Percentiles rank a stretch among this genome's conserved stretches.
These are phyloP conservation scores for Spatholobus suberectus DNA, from an alignment of 306 rosid species.

Conservation along the genomic window DNA sequence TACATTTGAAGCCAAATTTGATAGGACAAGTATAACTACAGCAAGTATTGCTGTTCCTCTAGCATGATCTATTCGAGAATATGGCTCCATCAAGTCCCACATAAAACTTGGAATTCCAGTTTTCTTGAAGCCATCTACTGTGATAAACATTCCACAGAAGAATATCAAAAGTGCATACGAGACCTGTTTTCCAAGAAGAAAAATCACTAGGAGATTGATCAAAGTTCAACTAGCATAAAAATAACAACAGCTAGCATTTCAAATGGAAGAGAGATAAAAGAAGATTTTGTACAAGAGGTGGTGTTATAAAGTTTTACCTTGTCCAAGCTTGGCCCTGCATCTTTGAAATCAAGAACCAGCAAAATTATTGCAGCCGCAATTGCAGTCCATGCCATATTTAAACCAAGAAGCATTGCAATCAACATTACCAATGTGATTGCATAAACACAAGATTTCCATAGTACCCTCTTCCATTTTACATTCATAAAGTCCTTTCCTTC, in stretches of 20 bases:
- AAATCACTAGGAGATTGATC: not conserved
- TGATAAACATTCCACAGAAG: conserved; percentile 96
- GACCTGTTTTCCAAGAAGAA: conserved; percentile 58
- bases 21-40: conserved; percentile 71
- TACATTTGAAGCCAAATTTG: conserved; percentile 92
- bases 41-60: conserved; percentile 72
- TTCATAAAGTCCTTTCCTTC: conserved; percentile 47
- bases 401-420: conserved; percentile 73
- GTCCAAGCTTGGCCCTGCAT: conserved; percentile 83
- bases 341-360: conserved; percentile 91
- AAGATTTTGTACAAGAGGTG: not conserved
- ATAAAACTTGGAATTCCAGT: conserved; percentile 87
- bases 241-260: not conserved
- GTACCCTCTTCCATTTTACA: conserved; percentile 53
- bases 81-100: conserved; percentile 82
- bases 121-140: conserved; percentile 84
- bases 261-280: not conserved
- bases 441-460: conserved; percentile 80
- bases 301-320: conserved; percentile 57
- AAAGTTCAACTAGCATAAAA: not conserved
- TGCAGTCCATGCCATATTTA: conserved; percentile 92
- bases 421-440: conserved; percentile 81
- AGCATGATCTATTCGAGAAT: conserved; percentile 60
- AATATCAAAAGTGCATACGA: conserved; percentile 87
- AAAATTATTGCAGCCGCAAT: conserved; percentile 87